phyloP scores from a whole-genome alignment of 345 rosid species.

The Eucalyptus coolabah region DNA sequence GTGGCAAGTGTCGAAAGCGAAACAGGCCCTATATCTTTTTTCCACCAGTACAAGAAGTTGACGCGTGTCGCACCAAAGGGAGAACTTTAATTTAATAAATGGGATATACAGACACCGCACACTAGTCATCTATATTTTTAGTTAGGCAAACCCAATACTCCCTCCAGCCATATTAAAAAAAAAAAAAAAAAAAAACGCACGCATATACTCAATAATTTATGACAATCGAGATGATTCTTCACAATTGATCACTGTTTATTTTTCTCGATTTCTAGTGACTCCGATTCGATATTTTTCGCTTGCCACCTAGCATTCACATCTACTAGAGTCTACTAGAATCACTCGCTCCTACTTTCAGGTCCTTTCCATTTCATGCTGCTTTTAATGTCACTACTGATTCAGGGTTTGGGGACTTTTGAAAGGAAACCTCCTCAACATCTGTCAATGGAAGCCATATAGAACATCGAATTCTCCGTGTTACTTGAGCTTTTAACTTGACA shows the following conservation, averaged over 20 bases:
- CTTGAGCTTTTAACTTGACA: neutral
- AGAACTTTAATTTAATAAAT: neutral
- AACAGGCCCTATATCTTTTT: neutral
- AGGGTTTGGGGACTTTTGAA: neutral
- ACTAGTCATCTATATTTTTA: neutral
- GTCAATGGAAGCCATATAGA: neutral
- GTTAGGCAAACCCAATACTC: neutral
- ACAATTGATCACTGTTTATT: neutral
- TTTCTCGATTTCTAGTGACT: neutral
- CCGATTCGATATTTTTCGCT: neutral
- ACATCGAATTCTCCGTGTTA: neutral
- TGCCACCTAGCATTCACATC: neutral
- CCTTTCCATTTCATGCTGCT: accelerated
- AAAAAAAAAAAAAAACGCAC: neutral
- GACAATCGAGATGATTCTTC: neutral
- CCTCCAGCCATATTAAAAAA: neutral
- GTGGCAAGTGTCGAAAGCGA: neutral
- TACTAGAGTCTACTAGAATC: neutral
- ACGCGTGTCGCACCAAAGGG: neutral
- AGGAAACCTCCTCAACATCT: neutral
- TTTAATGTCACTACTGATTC: neutral
- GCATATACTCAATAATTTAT: neutral
- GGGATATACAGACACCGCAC: neutral
- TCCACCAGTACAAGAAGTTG: neutral
- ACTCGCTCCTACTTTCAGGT: accelerated